These are phyloP conservation scores for Ormosia emarginata DNA, from an alignment of 306 rosid genomes.

Conservation along the genomic window DNA sequence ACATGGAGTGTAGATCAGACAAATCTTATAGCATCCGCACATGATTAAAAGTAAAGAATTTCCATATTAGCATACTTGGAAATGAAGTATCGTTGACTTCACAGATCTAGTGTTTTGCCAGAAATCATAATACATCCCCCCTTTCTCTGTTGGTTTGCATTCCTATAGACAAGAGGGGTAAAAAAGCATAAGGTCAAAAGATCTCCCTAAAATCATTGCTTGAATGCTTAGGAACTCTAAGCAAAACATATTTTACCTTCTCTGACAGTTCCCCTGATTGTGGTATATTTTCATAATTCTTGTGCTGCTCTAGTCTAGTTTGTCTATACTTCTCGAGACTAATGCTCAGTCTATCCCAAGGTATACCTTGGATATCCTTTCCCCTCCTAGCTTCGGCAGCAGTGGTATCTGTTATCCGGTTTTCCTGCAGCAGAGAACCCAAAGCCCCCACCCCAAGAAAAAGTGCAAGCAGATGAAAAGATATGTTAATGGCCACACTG, in stretches of 20 bases:
- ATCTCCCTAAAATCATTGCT: neutral
- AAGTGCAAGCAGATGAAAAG: constrained; percentile 3
- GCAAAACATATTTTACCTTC: constrained; percentile 49
- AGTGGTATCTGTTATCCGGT: constrained; percentile 43
- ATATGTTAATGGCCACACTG: neutral
- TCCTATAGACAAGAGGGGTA: constrained; percentile 38
- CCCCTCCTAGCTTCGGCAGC: constrained; percentile 53
- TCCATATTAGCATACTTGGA: constrained; percentile 50
- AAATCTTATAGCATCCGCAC: neutral
- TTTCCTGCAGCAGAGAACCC: constrained; percentile 33
- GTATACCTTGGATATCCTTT: constrained; percentile 53
- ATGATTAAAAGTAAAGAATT: neutral
- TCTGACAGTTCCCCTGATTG: constrained; percentile 75
- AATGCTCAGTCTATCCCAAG: constrained; percentile 49
- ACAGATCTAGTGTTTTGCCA: constrained; percentile 81
- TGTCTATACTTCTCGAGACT: constrained; percentile 59
- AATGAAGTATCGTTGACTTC: constrained; percentile 88
- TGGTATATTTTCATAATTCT: constrained; percentile 80
- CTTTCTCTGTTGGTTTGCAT: constrained; percentile 65
- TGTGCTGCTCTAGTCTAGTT: constrained; percentile 86
- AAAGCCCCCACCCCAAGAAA: constrained; percentile 11
- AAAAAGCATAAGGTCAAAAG: neutral
- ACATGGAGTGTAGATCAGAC: neutral
- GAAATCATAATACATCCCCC: constrained; percentile 63
- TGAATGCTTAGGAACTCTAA: neutral